Percentiles rank a stretch among this genome's conserved stretches.
These are phyloP conservation scores for Candida labiduridarum DNA, from an alignment of 1,139 yeast species.

Conservation along the genomic window DNA sequence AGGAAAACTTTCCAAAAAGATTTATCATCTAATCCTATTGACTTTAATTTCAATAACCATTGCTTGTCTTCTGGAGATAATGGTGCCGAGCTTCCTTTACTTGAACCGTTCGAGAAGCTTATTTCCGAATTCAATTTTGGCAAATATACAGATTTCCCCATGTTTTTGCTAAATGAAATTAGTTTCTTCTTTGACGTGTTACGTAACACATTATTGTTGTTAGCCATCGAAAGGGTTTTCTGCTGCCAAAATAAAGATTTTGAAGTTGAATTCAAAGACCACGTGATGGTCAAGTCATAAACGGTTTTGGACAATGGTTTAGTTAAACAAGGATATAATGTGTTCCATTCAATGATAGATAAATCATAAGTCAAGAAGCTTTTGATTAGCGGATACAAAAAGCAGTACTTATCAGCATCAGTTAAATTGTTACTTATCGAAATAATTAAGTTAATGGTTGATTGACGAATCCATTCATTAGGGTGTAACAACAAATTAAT, in stretches of 20 bases:
- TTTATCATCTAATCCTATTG: constrained; percentile 68
- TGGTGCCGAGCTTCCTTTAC: constrained; percentile 18
- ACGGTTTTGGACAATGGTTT: constrained; percentile 68
- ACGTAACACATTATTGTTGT: constrained; percentile 9
- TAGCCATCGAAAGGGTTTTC: constrained; percentile 15
- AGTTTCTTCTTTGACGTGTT: constrained; percentile 8
- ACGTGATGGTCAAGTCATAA: constrained; percentile 64
- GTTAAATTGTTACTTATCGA: constrained; percentile 64
- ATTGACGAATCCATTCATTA: constrained; percentile 80
- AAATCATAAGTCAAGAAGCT: constrained; percentile 79
- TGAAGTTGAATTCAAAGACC: constrained; percentile 67
- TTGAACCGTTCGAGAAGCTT: constrained; percentile 19
- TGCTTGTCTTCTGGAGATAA: constrained; percentile 68
- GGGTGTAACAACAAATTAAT: constrained; percentile 67
- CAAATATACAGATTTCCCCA: constrained; percentile 45
- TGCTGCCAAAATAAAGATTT: constrained; percentile 75
- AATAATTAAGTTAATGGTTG: constrained; percentile 62
- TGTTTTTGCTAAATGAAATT: constrained; percentile 28
- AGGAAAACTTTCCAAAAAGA: constrained; percentile 85
- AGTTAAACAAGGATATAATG: constrained; percentile 64
- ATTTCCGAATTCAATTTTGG: constrained; percentile 23
- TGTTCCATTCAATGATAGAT: constrained; percentile 63
- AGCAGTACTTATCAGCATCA: constrained; percentile 80
- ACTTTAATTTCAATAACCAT: constrained; percentile 70
- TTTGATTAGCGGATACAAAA: constrained; percentile 79